Evolutionary conservation across 169 alveolate genomes (phyloP).

Genomic region (Eimeria maxima): DNA sequence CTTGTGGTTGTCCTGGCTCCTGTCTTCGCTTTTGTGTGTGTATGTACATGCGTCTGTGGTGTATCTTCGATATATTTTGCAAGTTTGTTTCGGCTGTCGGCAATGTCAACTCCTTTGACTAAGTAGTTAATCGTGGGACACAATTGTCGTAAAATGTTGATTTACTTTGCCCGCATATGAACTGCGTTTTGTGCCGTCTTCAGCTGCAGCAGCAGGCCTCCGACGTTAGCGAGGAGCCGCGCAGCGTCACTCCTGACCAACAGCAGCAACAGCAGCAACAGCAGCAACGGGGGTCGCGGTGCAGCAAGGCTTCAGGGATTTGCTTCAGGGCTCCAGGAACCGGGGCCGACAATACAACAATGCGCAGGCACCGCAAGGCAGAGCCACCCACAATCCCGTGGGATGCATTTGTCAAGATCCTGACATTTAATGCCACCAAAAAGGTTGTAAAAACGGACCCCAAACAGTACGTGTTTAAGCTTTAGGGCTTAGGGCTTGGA

Average conservation of each 20-base stretch:
- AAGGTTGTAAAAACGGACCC: constrained; percentile 79
- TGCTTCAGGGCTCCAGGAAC: constrained; percentile 8
- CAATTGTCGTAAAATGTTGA: too few species aligned
- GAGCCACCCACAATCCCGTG: constrained; percentile 76
- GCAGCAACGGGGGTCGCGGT: background rate
- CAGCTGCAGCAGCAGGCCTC: constrained; percentile 32
- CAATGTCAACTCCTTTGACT: too few species aligned
- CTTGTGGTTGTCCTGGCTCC: too few species aligned
- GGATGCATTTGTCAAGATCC: constrained; percentile 73
- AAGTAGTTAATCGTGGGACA: too few species aligned
- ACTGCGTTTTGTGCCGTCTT: background rate
- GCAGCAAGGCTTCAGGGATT: constrained; percentile 22
- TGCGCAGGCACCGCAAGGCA: constrained; percentile 13
- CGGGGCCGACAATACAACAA: constrained; percentile 4
- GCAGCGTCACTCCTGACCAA: constrained; percentile 25
- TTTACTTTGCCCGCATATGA: background rate
- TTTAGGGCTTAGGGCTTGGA: constrained; percentile 13
- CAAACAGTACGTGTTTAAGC: constrained; percentile 52
- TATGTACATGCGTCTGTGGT: too few species aligned
- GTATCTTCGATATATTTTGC: too few species aligned
- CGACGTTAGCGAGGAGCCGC: constrained; percentile 53
- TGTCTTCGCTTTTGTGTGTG: too few species aligned
- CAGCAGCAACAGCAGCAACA: constrained; percentile 34
- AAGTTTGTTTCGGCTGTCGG: too few species aligned
- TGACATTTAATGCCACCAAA: constrained; percentile 74